These are phyloP conservation scores for Penicillium fimorum DNA, from an alignment of 495 filamentous ascomycete species.

Conservation along the genomic window DNA sequence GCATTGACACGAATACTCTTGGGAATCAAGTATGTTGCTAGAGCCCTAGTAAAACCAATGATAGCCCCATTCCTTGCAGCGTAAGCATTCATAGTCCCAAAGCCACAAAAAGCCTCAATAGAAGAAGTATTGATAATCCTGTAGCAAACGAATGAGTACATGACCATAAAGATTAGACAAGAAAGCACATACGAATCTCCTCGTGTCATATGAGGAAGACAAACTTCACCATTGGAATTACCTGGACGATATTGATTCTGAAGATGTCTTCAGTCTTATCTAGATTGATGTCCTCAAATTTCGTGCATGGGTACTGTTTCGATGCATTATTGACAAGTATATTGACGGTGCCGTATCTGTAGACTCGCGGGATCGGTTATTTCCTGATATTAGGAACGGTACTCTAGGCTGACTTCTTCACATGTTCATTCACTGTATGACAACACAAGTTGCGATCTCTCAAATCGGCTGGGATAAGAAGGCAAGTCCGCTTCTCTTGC, in stretches of 20 bases:
- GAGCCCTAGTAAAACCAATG: constrained; percentile 54
- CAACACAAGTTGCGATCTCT: constrained; percentile 45
- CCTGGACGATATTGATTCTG: constrained; percentile 57
- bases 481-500: constrained; percentile 42
- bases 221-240: constrained; percentile 63
- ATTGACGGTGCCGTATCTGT: constrained; percentile 48
- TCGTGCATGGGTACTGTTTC: constrained; percentile 51
- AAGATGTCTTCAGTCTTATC: constrained; percentile 53
- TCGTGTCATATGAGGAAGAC: constrained; percentile 53
- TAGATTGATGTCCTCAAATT: constrained; percentile 53
- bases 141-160: constrained; percentile 5
- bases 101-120: constrained; percentile 55
- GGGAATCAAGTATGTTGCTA: constrained; percentile 53
- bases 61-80: constrained; percentile 63
- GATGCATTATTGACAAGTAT: constrained; percentile 64
- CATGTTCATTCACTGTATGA: constrained; percentile 50
- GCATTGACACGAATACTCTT: constrained; percentile 65
- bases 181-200: constrained; percentile 39
- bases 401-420: constrained; percentile 35
- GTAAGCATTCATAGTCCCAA: constrained; percentile 56
- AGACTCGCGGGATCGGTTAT: neutral
- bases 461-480: constrained; percentile 50
- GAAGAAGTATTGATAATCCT: constrained; percentile 63
- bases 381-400: neutral
- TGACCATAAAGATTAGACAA: neutral